These are phyloP conservation scores for Neoscytalidium dimidiatum DNA, from an alignment of 2,329 filamentous ascomycete species.

Conservation along the genomic window DNA sequence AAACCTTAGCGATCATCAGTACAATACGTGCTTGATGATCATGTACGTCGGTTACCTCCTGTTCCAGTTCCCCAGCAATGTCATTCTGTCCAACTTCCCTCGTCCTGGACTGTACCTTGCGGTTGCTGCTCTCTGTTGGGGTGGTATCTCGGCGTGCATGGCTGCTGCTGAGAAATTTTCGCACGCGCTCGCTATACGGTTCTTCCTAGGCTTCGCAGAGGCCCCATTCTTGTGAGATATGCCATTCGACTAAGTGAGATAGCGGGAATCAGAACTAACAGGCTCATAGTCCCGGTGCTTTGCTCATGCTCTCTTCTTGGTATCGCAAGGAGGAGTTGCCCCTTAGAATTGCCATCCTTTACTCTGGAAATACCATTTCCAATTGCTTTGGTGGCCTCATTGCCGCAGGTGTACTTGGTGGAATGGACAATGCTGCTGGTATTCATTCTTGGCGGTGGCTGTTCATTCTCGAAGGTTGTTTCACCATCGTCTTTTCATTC, in stretches of 20 bases:
- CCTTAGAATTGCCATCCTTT: constrained; percentile 54
- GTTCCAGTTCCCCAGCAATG: constrained; percentile 28
- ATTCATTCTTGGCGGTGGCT: constrained; percentile 40
- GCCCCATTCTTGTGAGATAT: constrained; percentile 9
- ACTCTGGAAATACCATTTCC: constrained; percentile 52
- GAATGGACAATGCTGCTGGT: constrained; percentile 33
- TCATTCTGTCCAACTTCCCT: constrained; percentile 20
- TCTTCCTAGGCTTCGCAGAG: constrained; percentile 20
- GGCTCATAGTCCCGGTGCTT: constrained; percentile 36
- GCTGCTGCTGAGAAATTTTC: not conserved
- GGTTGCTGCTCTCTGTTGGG: constrained; percentile 15
- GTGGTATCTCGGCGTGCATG: constrained; percentile 11
- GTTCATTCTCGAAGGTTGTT: constrained; percentile 35
- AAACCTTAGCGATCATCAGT: constrained; percentile 32
- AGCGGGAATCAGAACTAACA: constrained; percentile 5
- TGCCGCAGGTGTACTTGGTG: constrained; percentile 52
- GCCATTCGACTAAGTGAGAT: constrained; percentile 12
- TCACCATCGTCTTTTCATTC: constrained; percentile 38
- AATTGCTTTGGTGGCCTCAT: constrained; percentile 57
- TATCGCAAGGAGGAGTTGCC: constrained; percentile 56
- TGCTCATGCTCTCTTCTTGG: constrained; percentile 56
- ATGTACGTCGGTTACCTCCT: constrained; percentile 27
- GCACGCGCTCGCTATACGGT: not conserved
- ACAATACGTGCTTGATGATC: constrained; percentile 27
- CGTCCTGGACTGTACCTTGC: constrained; percentile 19